Percentiles rank a stretch among this genome's conserved stretches.
phyloP scores from a whole-genome alignment of 148 eudicot species.

The Arbutus unedo region DNA sequence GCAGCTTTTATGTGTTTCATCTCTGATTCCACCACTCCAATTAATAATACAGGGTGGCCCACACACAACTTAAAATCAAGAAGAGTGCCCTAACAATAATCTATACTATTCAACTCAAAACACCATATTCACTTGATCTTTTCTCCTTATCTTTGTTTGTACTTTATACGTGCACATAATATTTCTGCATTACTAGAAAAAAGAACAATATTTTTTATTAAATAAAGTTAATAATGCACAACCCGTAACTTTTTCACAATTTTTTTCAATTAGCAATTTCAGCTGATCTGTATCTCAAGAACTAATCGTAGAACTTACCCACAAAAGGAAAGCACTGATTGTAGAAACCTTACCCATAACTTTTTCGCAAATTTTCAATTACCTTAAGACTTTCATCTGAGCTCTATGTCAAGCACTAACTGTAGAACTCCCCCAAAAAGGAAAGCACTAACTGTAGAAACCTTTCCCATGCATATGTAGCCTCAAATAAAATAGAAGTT shows the following conservation, averaged over 20 bases:
- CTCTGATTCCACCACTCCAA: conserved; percentile 14
- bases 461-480: not conserved
- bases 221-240: not conserved
- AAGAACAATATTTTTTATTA: not conserved
- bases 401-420: not conserved
- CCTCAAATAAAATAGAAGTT: no score
- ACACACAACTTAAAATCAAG: conserved; percentile 4
- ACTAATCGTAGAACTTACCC: not conserved
- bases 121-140: not conserved
- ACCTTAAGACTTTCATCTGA: not conserved
- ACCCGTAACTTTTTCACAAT: not conserved
- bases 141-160: not conserved
- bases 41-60: conserved; percentile 6
- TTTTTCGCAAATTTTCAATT: not conserved
- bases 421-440: no score
- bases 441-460: not conserved
- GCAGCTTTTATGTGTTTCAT: conserved; percentile 10
- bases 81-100: conserved; percentile 20
- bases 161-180: no score
- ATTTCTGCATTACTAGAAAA: not conserved
- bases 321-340: no score
- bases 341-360: not conserved
- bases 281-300: not conserved
- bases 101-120: conserved; percentile 1
- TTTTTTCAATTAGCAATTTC: not conserved